These are phyloP conservation scores for Ormosia semicastrata DNA, from an alignment of 306 rosid genomes.

Conservation along the genomic window DNA sequence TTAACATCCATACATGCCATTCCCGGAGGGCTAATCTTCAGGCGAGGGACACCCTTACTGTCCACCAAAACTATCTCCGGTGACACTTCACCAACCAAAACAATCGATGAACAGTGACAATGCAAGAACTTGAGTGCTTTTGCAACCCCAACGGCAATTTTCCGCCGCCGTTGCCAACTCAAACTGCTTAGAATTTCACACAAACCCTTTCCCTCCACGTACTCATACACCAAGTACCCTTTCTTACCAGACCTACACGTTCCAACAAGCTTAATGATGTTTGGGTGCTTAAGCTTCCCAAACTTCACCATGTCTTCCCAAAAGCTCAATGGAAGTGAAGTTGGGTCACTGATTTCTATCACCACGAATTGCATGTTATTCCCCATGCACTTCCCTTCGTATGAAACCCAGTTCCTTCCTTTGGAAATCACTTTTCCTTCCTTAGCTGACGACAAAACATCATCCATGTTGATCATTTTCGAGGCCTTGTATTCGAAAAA, in stretches of 20 bases:
- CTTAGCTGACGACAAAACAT: conserved; percentile 45
- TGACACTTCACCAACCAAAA: conserved; percentile 48
- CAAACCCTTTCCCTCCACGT: conserved; percentile 39
- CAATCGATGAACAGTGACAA: conserved; percentile 29
- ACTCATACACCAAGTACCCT: conserved; percentile 56
- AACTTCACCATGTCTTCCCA: conserved; percentile 53
- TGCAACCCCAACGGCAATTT: conserved; percentile 58
- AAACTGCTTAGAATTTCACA: conserved; percentile 40
- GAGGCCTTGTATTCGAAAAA: conserved; percentile 49
- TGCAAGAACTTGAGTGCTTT: conserved; percentile 66
- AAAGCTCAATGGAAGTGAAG: conserved; percentile 35
- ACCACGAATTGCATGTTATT: conserved; percentile 51
- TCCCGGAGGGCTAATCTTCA: conserved; percentile 47
- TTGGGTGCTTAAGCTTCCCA: conserved; percentile 60
- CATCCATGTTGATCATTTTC: conserved; percentile 40
- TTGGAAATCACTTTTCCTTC: conserved; percentile 48
- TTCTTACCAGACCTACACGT: conserved; percentile 56
- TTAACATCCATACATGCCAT: conserved; percentile 28
- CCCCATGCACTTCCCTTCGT: conserved; percentile 45
- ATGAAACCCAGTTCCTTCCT: conserved; percentile 46
- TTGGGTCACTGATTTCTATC: conserved; percentile 41
- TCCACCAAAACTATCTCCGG: conserved; percentile 57
- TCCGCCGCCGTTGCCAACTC: conserved; percentile 68
- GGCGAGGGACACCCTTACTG: conserved; percentile 51
- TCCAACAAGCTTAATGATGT: conserved; percentile 57